These are phyloP conservation scores for Arthrobotrys pseudoclavata DNA, from an alignment of 2,329 filamentous ascomycete species.

Conservation along the genomic window DNA sequence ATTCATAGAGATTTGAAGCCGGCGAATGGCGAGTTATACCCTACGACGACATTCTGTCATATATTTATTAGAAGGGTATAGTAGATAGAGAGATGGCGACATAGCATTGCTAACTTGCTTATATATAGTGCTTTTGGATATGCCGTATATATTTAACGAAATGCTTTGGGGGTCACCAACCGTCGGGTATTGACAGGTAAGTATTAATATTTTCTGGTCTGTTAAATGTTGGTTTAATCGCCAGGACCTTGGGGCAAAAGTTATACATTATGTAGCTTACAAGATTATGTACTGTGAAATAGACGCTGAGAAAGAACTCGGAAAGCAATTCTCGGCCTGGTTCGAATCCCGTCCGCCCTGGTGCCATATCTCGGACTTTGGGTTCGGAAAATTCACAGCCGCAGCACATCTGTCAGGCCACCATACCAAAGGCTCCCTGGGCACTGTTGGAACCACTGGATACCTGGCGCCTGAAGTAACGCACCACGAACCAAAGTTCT, in stretches of 20 bases:
- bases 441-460: slow-evolving; percentile 21
- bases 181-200: too few relatives aligned
- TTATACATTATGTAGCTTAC: slow-evolving; percentile 1
- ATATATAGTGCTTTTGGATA: slow-evolving; percentile 26
- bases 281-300: background rate
- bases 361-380: slow-evolving; percentile 55
- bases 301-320: slow-evolving; percentile 4
- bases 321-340: slow-evolving; percentile 23
- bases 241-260: too few relatives aligned
- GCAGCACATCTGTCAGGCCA: background rate
- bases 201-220: too few relatives aligned
- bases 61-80: background rate
- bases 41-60: background rate
- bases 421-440: slow-evolving; percentile 11
- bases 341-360: slow-evolving; percentile 24
- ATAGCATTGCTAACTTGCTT: background rate
- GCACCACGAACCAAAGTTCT: slow-evolving; percentile 9
- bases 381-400: slow-evolving; percentile 35
- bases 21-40: slow-evolving; percentile 22
- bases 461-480: slow-evolving; percentile 33
- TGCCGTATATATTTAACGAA: slow-evolving; percentile 31
- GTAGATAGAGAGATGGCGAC: too few relatives aligned
- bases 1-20: slow-evolving; percentile 49
- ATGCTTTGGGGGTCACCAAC: slow-evolving; percentile 22
- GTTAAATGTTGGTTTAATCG: too few relatives aligned